Evolutionary conservation across 2,329 filamentous ascomycete genomes (phyloP), one percentile per base, ranked within the genome.

Genomic region (Orbilia quercus): DNA sequence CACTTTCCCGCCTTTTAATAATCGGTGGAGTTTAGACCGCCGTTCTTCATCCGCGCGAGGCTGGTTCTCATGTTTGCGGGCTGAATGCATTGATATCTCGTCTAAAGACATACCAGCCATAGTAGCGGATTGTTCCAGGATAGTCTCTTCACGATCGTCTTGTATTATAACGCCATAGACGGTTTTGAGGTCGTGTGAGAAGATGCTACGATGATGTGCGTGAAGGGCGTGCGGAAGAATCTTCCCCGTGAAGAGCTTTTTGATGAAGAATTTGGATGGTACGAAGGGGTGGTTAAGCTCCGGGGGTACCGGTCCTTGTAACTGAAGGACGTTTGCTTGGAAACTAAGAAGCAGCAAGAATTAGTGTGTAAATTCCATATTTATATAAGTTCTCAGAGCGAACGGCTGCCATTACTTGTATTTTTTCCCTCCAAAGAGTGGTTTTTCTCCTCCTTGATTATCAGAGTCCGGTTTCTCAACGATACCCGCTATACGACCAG

Each of bases 261-360:
- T 74, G 7, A 74, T 74, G n/a, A 74, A 69, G 11, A 57, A 74
- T 25, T 74, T 74, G 16, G 70, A 74, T 18, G 70, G 70, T 18
- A 74, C 70, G 20, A 74, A 74, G 9, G 62, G 70, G 14, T 74
- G 70, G 36, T 74, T 57, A 7, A 74, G 45, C 12, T 74, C 63
- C 7, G 70, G 70, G n/a, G 70, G 70, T 7, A 74, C 64, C 1
- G 70, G 70, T 14, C 70, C 70, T 25, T 67, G 62, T 2, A 74
- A 50, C 34, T 74, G 70, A 4, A 74, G 62, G 2, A 47, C 55
- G 40, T 74, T 74, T 6, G 70, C 70, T 47, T 73, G 70, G 70
- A 74, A 74, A 20, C 70, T 74, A 45, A 1, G 5, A n/a, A 14
- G 28, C n/a, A 20, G 6, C 51, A 20, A 44, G 1, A 31, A 31